Conservation (phyloP, 2,329 filamentous ascomycete genomes). For the Aspergillus tamarii region DNA sequence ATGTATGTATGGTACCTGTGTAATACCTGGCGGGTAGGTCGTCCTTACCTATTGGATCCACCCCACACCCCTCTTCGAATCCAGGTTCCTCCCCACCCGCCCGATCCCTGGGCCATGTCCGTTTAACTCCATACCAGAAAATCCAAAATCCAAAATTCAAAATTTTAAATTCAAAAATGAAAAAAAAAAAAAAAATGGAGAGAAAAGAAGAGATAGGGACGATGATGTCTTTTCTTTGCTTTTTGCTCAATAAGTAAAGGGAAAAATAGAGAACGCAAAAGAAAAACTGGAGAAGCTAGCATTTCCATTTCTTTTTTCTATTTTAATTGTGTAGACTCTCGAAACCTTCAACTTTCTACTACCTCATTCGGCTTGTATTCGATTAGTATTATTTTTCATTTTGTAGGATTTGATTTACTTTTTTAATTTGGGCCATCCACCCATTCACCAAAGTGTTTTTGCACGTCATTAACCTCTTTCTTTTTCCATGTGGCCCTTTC, state of each 20-base stretch:
- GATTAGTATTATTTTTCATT: background rate
- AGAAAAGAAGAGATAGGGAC: slow-evolving; percentile 1
- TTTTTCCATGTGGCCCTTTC: slow-evolving; percentile 24
- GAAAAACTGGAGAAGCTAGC: background rate
- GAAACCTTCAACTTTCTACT: background rate
- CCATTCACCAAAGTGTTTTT: slow-evolving; percentile 6
- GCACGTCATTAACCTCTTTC: slow-evolving; percentile 19
- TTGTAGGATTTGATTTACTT: background rate
- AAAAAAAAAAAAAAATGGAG: background rate
- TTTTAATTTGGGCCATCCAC: background rate
- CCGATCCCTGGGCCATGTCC: slow-evolving; percentile 17
- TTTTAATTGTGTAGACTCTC: background rate
- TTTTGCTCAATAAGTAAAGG: slow-evolving; percentile 1
- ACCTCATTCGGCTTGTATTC: background rate
- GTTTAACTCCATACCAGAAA: slow-evolving; percentile 25
- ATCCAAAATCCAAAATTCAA: slow-evolving; percentile 18
- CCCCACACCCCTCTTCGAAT: slow-evolving; percentile 14
- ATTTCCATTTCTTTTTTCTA: slow-evolving; percentile 8
- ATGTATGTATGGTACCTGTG: background rate
- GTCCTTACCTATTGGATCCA: slow-evolving; percentile 12
- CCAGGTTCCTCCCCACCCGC: slow-evolving; percentile 16
- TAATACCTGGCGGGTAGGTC: background rate
- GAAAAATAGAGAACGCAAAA: background rate
- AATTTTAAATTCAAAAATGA: slow-evolving; percentile 3
- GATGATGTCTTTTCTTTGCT: background rate